Conservation (phyloP, 306 rosid genomes). For the Trichosanthes truncata region DNA sequence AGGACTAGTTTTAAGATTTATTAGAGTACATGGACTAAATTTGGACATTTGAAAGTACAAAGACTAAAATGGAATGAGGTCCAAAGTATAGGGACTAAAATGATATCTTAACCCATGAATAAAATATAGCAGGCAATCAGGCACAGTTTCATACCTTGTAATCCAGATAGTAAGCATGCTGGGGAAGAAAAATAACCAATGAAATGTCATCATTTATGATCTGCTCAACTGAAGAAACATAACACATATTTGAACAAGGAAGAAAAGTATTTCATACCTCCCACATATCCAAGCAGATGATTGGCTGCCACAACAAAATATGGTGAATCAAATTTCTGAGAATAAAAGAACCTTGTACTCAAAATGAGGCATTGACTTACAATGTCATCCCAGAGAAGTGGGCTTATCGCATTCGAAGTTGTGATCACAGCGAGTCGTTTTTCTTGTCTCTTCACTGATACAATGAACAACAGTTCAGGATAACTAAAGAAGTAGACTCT, state of each 20-base stretch:
- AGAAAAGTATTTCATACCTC: constrained; percentile 52
- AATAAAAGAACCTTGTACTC: background rate
- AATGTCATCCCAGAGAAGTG: constrained; percentile 77
- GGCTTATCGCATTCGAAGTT: constrained; percentile 73
- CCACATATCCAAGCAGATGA: constrained; percentile 87
- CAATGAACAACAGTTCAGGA: constrained; percentile 1
- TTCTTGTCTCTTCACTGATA: constrained; percentile 77
- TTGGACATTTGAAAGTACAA: background rate
- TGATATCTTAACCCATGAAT: background rate
- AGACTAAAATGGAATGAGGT: background rate
- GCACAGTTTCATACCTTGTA: constrained; percentile 50
- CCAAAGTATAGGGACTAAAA: background rate
- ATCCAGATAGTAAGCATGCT: constrained; percentile 96
- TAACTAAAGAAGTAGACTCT: background rate
- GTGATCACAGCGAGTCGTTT: constrained; percentile 50
- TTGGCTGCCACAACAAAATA: constrained; percentile 66
- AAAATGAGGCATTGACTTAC: constrained; percentile 32
- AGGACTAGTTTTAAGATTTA: background rate
- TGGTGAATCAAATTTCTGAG: constrained; percentile 8
- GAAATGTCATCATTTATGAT: constrained; percentile 20
- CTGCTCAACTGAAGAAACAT: background rate
- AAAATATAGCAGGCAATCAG: constrained; percentile 2
- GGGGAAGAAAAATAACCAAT: constrained; percentile 15
- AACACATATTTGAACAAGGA: background rate
- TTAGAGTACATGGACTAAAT: background rate